Evolutionary conservation across 2,329 filamentous ascomycete species (phyloP).

Genomic region (Penicillium hordei): DNA sequence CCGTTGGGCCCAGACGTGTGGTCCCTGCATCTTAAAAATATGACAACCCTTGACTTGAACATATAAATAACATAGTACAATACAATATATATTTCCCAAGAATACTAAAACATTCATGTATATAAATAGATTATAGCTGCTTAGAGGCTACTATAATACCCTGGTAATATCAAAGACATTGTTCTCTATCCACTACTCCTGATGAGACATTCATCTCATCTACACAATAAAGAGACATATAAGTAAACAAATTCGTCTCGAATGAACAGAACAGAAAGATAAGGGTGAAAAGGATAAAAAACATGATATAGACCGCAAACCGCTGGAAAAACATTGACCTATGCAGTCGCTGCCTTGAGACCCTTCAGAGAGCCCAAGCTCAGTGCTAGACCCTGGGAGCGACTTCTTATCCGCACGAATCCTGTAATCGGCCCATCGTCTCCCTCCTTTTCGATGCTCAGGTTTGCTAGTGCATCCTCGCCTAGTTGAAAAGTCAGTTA

Average conservation of each 20-base stretch:
- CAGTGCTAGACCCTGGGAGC: constrained; percentile 89
- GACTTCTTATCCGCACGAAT: constrained; percentile 95
- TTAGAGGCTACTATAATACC: background rate
- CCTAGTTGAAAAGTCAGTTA: constrained; percentile 56
- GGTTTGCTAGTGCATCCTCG: constrained; percentile 94
- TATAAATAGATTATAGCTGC: background rate
- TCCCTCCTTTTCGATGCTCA: constrained; percentile 97
- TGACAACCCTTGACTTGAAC: background rate
- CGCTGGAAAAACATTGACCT: constrained; percentile 33
- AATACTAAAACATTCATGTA: background rate
- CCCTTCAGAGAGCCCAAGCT: constrained; percentile 94
- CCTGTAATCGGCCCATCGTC: constrained; percentile 94
- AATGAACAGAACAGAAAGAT: constrained; percentile 18
- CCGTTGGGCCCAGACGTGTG: constrained; percentile 19
- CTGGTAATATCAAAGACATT: constrained; percentile 18
- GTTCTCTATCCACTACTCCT: constrained; percentile 27
- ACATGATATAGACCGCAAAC: constrained; percentile 33
- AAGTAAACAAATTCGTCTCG: constrained; percentile 35
- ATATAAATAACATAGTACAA: too few relatives aligned
- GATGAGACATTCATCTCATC: constrained; percentile 23
- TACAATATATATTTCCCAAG: background rate
- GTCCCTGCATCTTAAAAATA: constrained; percentile 13
- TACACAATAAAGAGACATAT: constrained; percentile 25
- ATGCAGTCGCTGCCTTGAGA: constrained; percentile 66
- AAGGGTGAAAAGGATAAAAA: constrained; percentile 23